A percentile compares a stretch with the other conserved stretches of the same genome.
These are phyloP conservation scores for Clonostachys rhizophaga DNA, from an alignment of 2,329 filamentous ascomycete species.

Conservation along the genomic window DNA sequence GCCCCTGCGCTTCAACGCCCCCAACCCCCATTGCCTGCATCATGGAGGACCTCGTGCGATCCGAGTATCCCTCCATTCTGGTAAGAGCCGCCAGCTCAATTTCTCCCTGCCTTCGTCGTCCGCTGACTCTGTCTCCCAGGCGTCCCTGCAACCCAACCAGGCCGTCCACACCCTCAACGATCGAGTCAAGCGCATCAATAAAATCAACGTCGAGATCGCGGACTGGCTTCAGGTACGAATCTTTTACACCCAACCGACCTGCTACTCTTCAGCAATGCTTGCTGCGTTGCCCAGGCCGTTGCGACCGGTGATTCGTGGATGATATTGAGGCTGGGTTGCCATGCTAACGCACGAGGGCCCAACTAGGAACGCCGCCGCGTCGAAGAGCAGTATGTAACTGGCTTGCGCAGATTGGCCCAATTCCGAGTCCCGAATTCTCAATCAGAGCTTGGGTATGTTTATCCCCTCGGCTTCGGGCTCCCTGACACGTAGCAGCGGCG, in stretches of 20 bases:
- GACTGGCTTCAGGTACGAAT: slow-evolving; percentile 87
- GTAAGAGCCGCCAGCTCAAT: slow-evolving; percentile 47
- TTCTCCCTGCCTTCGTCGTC: neutral
- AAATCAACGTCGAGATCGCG: slow-evolving; percentile 84
- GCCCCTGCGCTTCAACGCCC: neutral
- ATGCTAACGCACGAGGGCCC: neutral
- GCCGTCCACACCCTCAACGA: slow-evolving; percentile 80
- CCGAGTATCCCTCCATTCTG: slow-evolving; percentile 93
- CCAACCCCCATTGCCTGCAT: neutral
- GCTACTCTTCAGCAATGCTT: neutral
- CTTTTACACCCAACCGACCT: neutral
- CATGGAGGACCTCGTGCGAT: slow-evolving; percentile 75
- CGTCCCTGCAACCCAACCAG: slow-evolving; percentile 73
- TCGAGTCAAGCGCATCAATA: slow-evolving; percentile 80
- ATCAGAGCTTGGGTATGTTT: slow-evolving; percentile 78
- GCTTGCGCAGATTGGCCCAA: slow-evolving; percentile 74
- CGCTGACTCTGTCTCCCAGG: slow-evolving; percentile 40
- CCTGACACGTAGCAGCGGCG: neutral
- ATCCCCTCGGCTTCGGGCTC: too few species aligned
- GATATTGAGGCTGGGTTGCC: neutral
- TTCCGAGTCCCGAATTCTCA: slow-evolving; percentile 70
- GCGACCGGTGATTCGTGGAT: neutral
- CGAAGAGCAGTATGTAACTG: slow-evolving; percentile 83
- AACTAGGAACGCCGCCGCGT: slow-evolving; percentile 82
- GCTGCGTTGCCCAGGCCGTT: too few species aligned